Evolutionary conservation across 1,284 basidiomycete genomes (phyloP).

Genomic region (Fomitopsis betulina): DNA sequence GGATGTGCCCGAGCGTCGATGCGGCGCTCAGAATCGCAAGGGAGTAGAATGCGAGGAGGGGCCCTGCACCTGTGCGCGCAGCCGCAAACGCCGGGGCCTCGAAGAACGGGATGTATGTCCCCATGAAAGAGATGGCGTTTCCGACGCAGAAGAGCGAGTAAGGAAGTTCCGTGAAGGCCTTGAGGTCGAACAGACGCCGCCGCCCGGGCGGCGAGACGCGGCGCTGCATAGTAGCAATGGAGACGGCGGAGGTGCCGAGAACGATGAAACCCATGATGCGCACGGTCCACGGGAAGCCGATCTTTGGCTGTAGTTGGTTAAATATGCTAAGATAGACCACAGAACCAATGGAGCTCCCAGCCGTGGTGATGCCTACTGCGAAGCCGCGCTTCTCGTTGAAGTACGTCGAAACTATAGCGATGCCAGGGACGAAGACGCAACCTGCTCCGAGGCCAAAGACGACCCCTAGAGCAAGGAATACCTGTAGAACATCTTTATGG

Average conservation of each 20-base stretch:
- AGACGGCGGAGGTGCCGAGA: slow-evolving; percentile 4
- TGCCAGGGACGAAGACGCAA: slow-evolving; percentile 36
- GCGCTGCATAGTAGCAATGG: slow-evolving; percentile 3
- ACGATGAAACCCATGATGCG: slow-evolving; percentile 9
- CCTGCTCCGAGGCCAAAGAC: slow-evolving; percentile 40
- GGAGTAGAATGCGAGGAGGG: slow-evolving; percentile 9
- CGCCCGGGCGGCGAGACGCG: not conserved
- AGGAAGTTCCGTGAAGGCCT: slow-evolving; percentile 2
- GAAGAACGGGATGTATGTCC: slow-evolving; percentile 10
- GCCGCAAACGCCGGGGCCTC: slow-evolving; percentile 5
- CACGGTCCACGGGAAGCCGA: slow-evolving; percentile 10
- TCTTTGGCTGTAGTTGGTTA: slow-evolving; percentile 8
- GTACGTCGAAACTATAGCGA: slow-evolving; percentile 29
- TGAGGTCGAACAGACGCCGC: slow-evolving; percentile 4
- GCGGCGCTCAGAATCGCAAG: slow-evolving; percentile 18
- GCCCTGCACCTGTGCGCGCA: not conserved
- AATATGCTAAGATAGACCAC: slow-evolving; percentile 7
- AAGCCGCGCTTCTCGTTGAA: slow-evolving; percentile 3
- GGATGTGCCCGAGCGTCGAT: slow-evolving; percentile 15
- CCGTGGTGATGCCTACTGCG: slow-evolving; percentile 2
- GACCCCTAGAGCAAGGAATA: slow-evolving; percentile 31
- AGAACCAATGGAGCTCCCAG: slow-evolving; percentile 1
- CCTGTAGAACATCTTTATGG: slow-evolving; percentile 1
- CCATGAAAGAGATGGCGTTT: slow-evolving; percentile 5
- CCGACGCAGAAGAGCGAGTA: slow-evolving; percentile 7